Evolutionary conservation across 2,329 filamentous ascomycete species (phyloP).

Genomic region (Aspergillus sp.): DNA sequence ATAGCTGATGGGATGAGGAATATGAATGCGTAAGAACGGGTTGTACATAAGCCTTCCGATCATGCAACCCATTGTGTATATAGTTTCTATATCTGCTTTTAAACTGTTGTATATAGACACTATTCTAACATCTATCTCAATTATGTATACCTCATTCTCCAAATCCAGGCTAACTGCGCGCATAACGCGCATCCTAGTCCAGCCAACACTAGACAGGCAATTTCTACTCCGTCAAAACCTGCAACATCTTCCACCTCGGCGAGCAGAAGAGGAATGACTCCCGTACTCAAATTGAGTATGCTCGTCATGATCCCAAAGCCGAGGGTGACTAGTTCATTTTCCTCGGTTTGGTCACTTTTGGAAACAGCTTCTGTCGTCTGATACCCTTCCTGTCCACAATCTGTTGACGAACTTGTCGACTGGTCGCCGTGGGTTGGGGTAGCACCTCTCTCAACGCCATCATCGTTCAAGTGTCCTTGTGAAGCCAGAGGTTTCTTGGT

Average conservation of each 20-base stretch:
- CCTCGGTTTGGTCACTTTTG: not conserved
- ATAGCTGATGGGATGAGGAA: not conserved
- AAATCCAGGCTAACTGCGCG: not conserved
- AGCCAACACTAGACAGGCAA: not conserved
- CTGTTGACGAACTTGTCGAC: not conserved
- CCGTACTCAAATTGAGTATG: conserved; percentile 4
- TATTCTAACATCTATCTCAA: not conserved
- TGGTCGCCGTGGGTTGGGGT: not conserved
- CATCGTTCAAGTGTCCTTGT: not conserved
- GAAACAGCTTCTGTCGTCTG: not conserved
- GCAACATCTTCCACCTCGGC: not conserved
- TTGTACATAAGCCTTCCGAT: too few species aligned
- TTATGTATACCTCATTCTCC: not conserved
- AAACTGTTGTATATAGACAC: not conserved
- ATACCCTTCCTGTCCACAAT: not conserved
- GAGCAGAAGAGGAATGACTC: conserved; percentile 1
- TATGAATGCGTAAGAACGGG: not conserved
- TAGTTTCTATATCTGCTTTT: not conserved
- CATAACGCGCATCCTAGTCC: not conserved
- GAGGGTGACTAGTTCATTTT: not conserved
- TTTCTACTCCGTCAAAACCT: not conserved
- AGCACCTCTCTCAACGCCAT: not conserved
- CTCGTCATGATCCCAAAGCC: conserved; percentile 8
- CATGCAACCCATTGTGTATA: not conserved
- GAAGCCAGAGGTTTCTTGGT: not conserved